Evolutionary conservation across 441 rosid genomes (phyloP).

Genomic region (Flueggea neowawraea): DNA sequence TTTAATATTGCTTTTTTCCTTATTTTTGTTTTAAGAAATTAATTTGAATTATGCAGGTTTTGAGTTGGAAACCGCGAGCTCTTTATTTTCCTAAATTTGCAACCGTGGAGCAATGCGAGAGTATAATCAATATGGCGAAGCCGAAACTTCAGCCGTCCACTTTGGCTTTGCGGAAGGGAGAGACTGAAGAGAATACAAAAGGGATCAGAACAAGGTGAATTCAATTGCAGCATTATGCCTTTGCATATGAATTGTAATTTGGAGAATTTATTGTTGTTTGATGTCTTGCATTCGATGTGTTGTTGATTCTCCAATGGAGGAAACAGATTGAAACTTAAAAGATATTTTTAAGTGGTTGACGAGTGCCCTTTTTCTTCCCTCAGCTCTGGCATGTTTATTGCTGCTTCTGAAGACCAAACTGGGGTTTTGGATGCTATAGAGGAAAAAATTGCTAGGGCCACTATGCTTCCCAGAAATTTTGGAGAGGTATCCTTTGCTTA

Average conservation of each 20-base stretch:
- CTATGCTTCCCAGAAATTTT: constrained; percentile 44
- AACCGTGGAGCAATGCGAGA: constrained; percentile 50
- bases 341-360: too few relatives aligned
- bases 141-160: constrained; percentile 48
- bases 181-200: constrained; percentile 35
- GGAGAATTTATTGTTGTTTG: too few relatives aligned
- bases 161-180: constrained; percentile 54
- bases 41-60: constrained; percentile 30
- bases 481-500: constrained; percentile 42
- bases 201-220: constrained; percentile 66
- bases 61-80: constrained; percentile 75
- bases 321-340: too few relatives aligned
- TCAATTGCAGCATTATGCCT: background rate
- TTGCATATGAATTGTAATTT: too few relatives aligned
- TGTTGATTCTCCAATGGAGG: too few relatives aligned
- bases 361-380: too few relatives aligned
- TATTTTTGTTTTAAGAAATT: background rate
- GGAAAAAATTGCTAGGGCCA: constrained; percentile 60
- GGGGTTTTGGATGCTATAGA: constrained; percentile 54
- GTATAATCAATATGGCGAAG: constrained; percentile 45
- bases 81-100: constrained; percentile 58
- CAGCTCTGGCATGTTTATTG: constrained; percentile 59
- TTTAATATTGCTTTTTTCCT: too few relatives aligned
- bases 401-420: constrained; percentile 42
- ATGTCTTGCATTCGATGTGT: too few relatives aligned